phyloP scores from a whole-genome alignment of 176 grass and related monocot genomes.

The Triticum timopheevii region DNA sequence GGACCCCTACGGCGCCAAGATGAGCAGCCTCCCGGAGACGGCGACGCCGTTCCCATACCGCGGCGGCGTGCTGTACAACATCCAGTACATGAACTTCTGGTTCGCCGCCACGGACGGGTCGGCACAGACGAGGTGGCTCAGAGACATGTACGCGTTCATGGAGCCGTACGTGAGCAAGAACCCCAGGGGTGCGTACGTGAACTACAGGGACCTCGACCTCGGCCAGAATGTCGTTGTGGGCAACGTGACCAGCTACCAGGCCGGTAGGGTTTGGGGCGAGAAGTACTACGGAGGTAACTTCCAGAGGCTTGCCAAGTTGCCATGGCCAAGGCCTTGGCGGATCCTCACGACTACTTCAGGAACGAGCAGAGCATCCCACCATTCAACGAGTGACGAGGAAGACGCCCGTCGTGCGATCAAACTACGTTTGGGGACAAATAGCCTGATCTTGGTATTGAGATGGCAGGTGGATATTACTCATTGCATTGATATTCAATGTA shows the following conservation, averaged over 20 bases:
- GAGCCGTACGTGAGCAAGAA: conserved; percentile 33
- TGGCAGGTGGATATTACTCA: not conserved
- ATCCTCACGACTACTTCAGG: conserved; percentile 55
- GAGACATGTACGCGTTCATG: conserved; percentile 39
- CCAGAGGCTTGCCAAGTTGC: conserved; percentile 35
- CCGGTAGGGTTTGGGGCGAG: conserved; percentile 33
- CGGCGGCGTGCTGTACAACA: not conserved
- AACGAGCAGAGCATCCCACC: conserved; percentile 67
- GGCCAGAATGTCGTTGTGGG: conserved; percentile 39
- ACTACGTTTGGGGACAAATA: not conserved
- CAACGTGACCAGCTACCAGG: conserved; percentile 36
- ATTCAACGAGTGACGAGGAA: not conserved
- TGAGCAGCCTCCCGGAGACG: not conserved
- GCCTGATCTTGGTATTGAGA: not conserved
- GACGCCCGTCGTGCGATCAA: not conserved
- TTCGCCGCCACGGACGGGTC: not conserved
- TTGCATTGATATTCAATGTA: not conserved
- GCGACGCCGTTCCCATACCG: not conserved
- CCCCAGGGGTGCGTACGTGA: conserved; percentile 57
- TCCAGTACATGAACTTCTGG: not conserved
- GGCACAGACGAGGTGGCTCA: conserved; percentile 23
- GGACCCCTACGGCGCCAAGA: not conserved
- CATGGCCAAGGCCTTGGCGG: not conserved
- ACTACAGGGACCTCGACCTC: conserved; percentile 59
- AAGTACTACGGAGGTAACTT: conserved; percentile 42